These are phyloP conservation scores for Schizothecium vesticola DNA, from an alignment of 495 filamentous ascomycete species.

Conservation along the genomic window DNA sequence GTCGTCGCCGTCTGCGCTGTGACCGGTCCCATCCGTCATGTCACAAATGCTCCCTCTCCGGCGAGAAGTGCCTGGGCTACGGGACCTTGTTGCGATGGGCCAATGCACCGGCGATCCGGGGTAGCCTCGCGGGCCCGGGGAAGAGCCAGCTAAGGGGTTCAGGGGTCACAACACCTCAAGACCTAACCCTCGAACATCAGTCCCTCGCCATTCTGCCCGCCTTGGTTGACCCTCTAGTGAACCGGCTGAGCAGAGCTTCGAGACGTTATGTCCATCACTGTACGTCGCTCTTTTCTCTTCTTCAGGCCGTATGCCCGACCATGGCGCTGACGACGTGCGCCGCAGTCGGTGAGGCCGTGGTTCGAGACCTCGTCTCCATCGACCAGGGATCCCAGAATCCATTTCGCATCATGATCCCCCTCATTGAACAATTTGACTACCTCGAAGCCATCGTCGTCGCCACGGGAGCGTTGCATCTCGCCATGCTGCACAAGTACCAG, in stretches of 20 bases:
- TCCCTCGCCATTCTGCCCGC: not conserved
- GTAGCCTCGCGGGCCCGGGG: conserved; percentile 32
- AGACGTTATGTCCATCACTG: conserved; percentile 49
- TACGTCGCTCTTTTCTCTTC: conserved; percentile 21
- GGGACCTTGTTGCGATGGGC: conserved; percentile 35
- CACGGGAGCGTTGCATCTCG: conserved; percentile 51
- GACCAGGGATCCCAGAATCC: conserved; percentile 46
- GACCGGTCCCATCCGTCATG: conserved; percentile 48
- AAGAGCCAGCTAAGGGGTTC: not conserved
- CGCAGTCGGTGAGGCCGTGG: not conserved
- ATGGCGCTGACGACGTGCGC: not conserved
- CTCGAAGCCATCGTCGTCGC: conserved; percentile 49
- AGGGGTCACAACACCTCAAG: conserved; percentile 1
- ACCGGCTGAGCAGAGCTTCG: conserved; percentile 30
- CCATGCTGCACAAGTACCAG: conserved; percentile 28
- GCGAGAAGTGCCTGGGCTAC: conserved; percentile 37
- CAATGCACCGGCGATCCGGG: conserved; percentile 36
- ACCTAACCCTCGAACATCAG: not conserved
- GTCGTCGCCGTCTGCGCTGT: conserved; percentile 48
- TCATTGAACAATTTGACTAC: conserved; percentile 39
- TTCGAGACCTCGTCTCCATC: conserved; percentile 46
- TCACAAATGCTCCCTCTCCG: conserved; percentile 41
- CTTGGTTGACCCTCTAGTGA: conserved; percentile 37
- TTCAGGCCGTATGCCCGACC: not conserved
- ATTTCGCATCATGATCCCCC: conserved; percentile 44